Evolutionary conservation across 139 green algal species (phyloP), one percentile per base, ranked within the genome.

Genomic region (Tetratostichococcus sp.): DNA sequence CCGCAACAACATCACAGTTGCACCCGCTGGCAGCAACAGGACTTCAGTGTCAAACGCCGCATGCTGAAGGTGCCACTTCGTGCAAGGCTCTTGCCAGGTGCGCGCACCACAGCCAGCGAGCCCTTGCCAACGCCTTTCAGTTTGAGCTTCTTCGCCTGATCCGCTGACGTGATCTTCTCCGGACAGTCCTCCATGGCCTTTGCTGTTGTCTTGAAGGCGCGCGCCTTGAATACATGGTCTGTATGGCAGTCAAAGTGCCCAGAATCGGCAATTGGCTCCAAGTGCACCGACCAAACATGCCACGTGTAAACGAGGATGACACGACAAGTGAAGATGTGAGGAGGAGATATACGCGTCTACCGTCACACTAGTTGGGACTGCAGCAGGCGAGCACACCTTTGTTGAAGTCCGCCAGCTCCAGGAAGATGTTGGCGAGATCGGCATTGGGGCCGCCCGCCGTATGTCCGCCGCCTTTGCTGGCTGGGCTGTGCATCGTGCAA

Each of bases 91-190:
- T n/a, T n/a, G n/a, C n/a, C n/a, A n/a, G n/a, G n/a, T n/a, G n/a
- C n/a, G 42, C 67, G 14, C 67, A 75, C 77, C 58, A 78, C 72
- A 2, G 42, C 67, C 42, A 71, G 68, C 30, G 68, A 71, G 28
- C 73, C 59, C 59, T 83, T 83, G 59, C 78, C 78, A n/a, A 83
- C 32, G 43, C 78, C 78, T 19, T 65, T 17, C 1, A 78, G 22
- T 3, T 74, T 69, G 1, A 78, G 8, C 35, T 82, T 59, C 39
- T 73, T 77, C 32, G 65, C 67, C n/a, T 34, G 30, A 42, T 70
- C 30, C 35, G 67, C 39, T 30, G 35, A 73, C 1, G 73, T 77
- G 62, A 77, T 71, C 5, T 67, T 26, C 26, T 71, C 43, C 21
- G 58, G 58, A 39, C 73, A 72, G 0, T 34, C 42, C 8, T 30